Percentiles rank a stretch among this genome's conserved stretches.
These are phyloP conservation scores for Blastobotrys aristatus DNA, from an alignment of 1,139 yeast genomes.

Conservation along the genomic window DNA sequence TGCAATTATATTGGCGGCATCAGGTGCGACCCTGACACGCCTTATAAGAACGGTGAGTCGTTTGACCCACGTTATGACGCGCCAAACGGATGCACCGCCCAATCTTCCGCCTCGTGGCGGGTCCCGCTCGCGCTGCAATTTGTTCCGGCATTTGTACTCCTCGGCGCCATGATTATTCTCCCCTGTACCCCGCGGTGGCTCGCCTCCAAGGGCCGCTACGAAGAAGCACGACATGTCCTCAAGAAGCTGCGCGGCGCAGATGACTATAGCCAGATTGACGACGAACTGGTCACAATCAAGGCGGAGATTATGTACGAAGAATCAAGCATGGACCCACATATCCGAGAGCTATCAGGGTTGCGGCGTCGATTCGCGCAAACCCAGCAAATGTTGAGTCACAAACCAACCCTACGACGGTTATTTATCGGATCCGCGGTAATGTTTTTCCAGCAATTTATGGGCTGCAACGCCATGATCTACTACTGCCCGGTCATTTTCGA, in stretches of 20 bases:
- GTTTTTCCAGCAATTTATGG: conserved; percentile 68
- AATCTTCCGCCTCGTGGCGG: conserved; percentile 49
- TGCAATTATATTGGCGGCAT: conserved; percentile 45
- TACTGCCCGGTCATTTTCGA: conserved; percentile 58
- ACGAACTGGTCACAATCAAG: conserved; percentile 44
- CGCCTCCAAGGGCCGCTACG: conserved; percentile 59
- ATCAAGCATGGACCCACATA: conserved; percentile 35
- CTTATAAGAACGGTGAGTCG: conserved; percentile 9
- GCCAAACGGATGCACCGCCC: conserved; percentile 20
- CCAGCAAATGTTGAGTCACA: neutral
- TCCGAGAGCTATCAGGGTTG: conserved; percentile 35
- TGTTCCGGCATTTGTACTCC: conserved; percentile 52
- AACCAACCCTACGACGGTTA: conserved; percentile 42
- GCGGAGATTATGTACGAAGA: conserved; percentile 40
- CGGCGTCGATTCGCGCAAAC: conserved; percentile 32
- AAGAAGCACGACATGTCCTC: conserved; percentile 52
- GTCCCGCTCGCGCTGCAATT: conserved; percentile 66
- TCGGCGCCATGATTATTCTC: conserved; percentile 46
- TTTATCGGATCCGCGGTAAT: conserved; percentile 44
- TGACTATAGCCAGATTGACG: conserved; percentile 24
- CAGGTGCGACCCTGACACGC: conserved; percentile 21
- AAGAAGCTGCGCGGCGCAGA: conserved; percentile 32
- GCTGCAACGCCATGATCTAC: conserved; percentile 64
- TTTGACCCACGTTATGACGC: conserved; percentile 21
- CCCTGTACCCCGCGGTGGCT: conserved; percentile 79